A percentile compares a stretch with the other conserved stretches of the same genome.
Conservation (phyloP, 108 stramenopile genomes). For the Fistulifera pelliculosa region DNA sequence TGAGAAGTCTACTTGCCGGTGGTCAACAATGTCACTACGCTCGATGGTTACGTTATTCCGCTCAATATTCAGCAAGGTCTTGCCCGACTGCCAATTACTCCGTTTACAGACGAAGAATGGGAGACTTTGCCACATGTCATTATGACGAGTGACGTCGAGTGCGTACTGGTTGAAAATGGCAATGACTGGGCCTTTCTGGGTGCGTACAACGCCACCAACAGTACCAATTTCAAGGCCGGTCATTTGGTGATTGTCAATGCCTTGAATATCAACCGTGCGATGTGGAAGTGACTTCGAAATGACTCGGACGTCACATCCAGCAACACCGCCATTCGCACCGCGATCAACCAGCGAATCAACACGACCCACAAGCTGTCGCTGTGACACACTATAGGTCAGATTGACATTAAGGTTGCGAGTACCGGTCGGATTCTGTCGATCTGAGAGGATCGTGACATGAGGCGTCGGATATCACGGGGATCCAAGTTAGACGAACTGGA, state of each 20-base stretch:
- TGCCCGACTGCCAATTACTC: no score
- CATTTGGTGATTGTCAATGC: conserved; percentile 17
- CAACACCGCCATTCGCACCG: conserved; percentile 17
- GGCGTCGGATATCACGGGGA: not conserved
- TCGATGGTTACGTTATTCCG: no score
- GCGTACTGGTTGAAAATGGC: conserved; percentile 20
- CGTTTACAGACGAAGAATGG: no score
- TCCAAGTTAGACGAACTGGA: not conserved
- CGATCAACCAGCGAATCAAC: conserved; percentile 12
- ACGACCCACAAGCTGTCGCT: not conserved
- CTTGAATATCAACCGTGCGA: conserved; percentile 5
- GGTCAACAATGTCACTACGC: no score
- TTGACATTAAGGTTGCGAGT: not conserved
- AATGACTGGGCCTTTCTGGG: conserved; percentile 11
- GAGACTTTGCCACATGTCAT: no score
- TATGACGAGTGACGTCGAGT: no score
- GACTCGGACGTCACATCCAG: conserved; percentile 8
- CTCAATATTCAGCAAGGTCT: no score
- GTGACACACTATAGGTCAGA: not conserved
- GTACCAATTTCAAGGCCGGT: conserved; percentile 10
- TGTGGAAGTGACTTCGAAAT: conserved; percentile 1
- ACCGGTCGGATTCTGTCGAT: not conserved
- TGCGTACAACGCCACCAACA: no score
- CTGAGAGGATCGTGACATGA: not conserved
- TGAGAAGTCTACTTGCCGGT: no score